Percentiles rank a stretch among this genome's conserved stretches.
Evolutionary conservation across 768 basidiomycete genomes (phyloP).

Genomic region (Suillus subaureus): DNA sequence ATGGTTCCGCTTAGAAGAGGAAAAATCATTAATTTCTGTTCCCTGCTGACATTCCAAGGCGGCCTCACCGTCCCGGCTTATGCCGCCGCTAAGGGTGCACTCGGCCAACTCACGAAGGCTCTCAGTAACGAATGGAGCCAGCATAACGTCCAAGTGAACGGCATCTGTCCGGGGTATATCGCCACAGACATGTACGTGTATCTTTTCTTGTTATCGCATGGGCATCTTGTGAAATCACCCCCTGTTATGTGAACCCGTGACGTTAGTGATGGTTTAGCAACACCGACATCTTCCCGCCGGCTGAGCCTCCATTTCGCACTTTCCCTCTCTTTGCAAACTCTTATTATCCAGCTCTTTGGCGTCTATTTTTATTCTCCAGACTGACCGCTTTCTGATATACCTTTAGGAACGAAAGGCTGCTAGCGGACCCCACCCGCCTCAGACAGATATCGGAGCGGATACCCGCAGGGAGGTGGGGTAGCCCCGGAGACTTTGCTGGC

Average conservation of each 20-base stretch:
- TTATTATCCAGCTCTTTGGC: slow-evolving; percentile 12
- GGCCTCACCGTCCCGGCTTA: slow-evolving; percentile 85
- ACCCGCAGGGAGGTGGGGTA: slow-evolving; percentile 69
- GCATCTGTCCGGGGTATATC: slow-evolving; percentile 87
- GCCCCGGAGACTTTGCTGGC: slow-evolving; percentile 67
- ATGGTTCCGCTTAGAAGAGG: slow-evolving; percentile 78
- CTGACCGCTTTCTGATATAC: slow-evolving; percentile 10
- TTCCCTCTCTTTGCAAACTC: slow-evolving; percentile 6
- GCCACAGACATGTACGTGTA: slow-evolving; percentile 79
- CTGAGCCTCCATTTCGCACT: slow-evolving; percentile 1
- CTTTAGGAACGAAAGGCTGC: slow-evolving; percentile 63
- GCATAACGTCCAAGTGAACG: slow-evolving; percentile 87
- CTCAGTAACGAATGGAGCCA: slow-evolving; percentile 93
- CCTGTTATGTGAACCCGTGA: slow-evolving; percentile 13
- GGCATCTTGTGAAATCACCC: slow-evolving; percentile 5
- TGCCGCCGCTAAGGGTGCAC: slow-evolving; percentile 87
- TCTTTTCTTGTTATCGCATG: slow-evolving; percentile 22
- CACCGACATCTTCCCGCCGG: neutral
- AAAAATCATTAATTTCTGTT: slow-evolving; percentile 72
- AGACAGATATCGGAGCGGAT: slow-evolving; percentile 74
- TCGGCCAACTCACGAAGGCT: slow-evolving; percentile 85
- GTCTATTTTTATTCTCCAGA: slow-evolving; percentile 16
- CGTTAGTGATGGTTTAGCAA: neutral
- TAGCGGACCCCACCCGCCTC: slow-evolving; percentile 59
- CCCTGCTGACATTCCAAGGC: slow-evolving; percentile 52